Evolutionary conservation across 2,329 filamentous ascomycete species (phyloP).

Genomic region (Pseudogymnoascus sp.): DNA sequence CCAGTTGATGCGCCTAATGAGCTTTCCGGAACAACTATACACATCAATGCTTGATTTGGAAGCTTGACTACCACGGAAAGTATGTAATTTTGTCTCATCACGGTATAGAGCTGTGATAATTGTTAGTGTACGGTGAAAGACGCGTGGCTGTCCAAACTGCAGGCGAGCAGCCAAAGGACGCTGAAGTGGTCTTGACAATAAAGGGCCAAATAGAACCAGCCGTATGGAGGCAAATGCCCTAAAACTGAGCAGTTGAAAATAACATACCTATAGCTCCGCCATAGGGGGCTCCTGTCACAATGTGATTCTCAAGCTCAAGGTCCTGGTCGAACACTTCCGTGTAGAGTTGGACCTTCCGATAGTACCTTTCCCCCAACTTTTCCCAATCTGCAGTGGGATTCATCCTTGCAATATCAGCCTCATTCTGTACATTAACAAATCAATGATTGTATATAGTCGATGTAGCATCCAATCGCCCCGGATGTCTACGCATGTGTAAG

Average conservation of each 20-base stretch:
- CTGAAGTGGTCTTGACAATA: neutral
- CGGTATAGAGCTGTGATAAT: slow-evolving; percentile 68
- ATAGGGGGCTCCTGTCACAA: slow-evolving; percentile 85
- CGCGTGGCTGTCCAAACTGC: neutral
- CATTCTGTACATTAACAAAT: slow-evolving; percentile 5
- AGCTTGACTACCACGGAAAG: slow-evolving; percentile 64
- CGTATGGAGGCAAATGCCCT: neutral
- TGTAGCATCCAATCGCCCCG: neutral
- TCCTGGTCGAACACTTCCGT: slow-evolving; percentile 88
- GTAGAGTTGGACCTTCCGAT: slow-evolving; percentile 90
- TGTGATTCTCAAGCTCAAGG: slow-evolving; percentile 89
- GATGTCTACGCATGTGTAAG: neutral
- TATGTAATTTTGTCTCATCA: slow-evolving; percentile 76
- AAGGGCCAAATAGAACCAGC: neutral
- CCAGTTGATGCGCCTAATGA: slow-evolving; percentile 81
- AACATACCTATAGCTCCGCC: slow-evolving; percentile 81
- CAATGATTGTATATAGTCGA: neutral
- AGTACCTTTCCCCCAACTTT: slow-evolving; percentile 85
- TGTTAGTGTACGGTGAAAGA: slow-evolving; percentile 25
- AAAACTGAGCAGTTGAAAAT: neutral
- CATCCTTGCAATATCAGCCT: neutral
- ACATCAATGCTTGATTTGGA: slow-evolving; percentile 84
- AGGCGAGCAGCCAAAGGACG: neutral
- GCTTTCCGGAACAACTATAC: slow-evolving; percentile 86
- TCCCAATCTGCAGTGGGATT: slow-evolving; percentile 71